Evolutionary conservation across 176 grass and related monocot species (phyloP).

Genomic region (Pontederia crassipes): DNA sequence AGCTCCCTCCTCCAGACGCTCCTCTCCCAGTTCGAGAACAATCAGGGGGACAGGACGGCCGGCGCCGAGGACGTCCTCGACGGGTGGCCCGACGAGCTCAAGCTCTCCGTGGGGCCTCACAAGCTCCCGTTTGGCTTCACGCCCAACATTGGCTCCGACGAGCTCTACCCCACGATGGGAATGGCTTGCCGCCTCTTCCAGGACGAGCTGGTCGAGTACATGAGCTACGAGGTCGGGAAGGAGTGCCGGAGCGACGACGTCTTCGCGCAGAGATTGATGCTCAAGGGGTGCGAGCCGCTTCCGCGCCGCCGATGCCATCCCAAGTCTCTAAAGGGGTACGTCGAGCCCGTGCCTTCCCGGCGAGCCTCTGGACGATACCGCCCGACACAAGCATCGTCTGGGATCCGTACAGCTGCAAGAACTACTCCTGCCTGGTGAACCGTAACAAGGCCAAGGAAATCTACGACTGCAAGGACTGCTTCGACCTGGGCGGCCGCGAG

Average conservation of each 20-base stretch:
- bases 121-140: not conserved
- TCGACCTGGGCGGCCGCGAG: constrained; percentile 18
- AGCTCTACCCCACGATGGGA: constrained; percentile 6
- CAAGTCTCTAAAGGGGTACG: constrained; percentile 23
- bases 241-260: constrained; percentile 5
- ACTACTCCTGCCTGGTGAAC: constrained; percentile 72
- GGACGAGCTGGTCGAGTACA: constrained; percentile 6
- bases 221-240: not conserved
- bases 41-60: constrained; percentile 31
- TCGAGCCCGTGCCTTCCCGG: constrained; percentile 36
- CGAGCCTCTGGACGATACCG: constrained; percentile 63
- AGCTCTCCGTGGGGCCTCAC: constrained; percentile 1
- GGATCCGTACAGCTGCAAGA: constrained; percentile 83
- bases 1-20: constrained; percentile 57
- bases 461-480: constrained; percentile 9
- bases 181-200: constrained; percentile 1
- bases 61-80: constrained; percentile 11
- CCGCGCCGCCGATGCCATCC: constrained; percentile 16
- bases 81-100: constrained; percentile 1
- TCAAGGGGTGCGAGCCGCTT: constrained; percentile 15
- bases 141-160: constrained; percentile 1
- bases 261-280: constrained; percentile 5
- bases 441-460: not conserved
- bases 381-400: constrained; percentile 54
- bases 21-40: constrained; percentile 36